phyloP scores from a whole-genome alignment of 495 filamentous ascomycete species.

The Amorphotheca resinae region DNA sequence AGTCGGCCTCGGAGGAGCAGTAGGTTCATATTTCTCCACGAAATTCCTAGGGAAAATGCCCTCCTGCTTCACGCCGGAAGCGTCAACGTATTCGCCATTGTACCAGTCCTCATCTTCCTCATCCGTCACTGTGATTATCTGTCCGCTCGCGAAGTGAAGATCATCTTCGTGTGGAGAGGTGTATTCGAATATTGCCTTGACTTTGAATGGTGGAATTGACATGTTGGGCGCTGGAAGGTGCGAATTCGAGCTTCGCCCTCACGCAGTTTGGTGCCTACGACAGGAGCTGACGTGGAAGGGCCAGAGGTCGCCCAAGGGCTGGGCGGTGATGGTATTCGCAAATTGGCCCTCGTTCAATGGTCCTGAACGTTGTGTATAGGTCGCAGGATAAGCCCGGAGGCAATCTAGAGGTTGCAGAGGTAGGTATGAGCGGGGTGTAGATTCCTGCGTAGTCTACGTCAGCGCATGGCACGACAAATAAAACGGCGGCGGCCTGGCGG shows the following conservation, averaged over 20 bases:
- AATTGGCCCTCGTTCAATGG: constrained; percentile 8
- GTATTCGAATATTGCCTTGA: constrained; percentile 93
- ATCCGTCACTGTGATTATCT: constrained; percentile 86
- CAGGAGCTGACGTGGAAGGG: neutral
- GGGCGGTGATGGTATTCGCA: constrained; percentile 1
- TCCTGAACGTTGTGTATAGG: neutral
- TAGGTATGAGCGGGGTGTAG: constrained; percentile 17
- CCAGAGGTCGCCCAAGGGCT: constrained; percentile 2
- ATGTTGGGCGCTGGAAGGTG: constrained; percentile 34
- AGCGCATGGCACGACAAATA: constrained; percentile 16
- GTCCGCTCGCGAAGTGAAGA: constrained; percentile 70
- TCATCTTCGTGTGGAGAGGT: constrained; percentile 85
- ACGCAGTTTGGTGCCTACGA: constrained; percentile 15
- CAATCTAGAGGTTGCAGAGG: neutral
- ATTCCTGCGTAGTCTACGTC: constrained; percentile 21
- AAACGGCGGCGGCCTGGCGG: constrained; percentile 16
- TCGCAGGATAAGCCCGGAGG: constrained; percentile 11
- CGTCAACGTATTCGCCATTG: constrained; percentile 75
- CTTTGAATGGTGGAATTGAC: constrained; percentile 73
- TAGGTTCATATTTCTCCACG: constrained; percentile 87
- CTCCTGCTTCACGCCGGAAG: constrained; percentile 56
- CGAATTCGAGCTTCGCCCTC: constrained; percentile 3
- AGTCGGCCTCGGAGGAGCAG: constrained; percentile 72
- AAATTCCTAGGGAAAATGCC: constrained; percentile 97
- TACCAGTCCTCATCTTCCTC: constrained; percentile 95